Percentiles rank a stretch among this genome's conserved stretches.
phyloP scores from a whole-genome alignment of 163 green algal genomes.

The Chlorella variabilis region DNA sequence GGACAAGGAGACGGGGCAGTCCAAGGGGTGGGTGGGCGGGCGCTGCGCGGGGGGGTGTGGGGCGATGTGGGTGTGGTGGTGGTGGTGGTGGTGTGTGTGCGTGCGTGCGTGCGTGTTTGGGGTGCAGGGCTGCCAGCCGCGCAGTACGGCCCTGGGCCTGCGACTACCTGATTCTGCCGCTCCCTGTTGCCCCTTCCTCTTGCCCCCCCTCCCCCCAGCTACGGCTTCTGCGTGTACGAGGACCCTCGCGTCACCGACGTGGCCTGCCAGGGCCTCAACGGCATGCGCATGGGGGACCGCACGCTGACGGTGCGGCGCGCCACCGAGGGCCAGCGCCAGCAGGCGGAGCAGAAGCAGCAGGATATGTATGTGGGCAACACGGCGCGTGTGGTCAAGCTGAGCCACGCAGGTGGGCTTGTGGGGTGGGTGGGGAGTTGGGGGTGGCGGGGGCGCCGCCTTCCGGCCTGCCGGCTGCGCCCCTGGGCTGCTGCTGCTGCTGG shows the following conservation, averaged over 20 bases:
- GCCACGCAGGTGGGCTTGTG: constrained; percentile 56
- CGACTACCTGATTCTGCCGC: neutral
- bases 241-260: constrained; percentile 90
- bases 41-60: too few species aligned
- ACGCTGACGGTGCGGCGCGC: constrained; percentile 79
- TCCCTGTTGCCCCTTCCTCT: neutral
- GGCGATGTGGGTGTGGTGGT: too few species aligned
- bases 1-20: constrained; percentile 92
- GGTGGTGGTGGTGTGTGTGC: too few species aligned
- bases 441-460: too few species aligned
- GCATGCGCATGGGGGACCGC: constrained; percentile 95
- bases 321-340: constrained; percentile 3
- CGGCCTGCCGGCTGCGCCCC: too few species aligned
- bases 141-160: too few species aligned
- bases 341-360: constrained; percentile 3
- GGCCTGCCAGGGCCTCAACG: constrained; percentile 90
- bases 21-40: constrained; percentile 84
- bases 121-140: too few species aligned
- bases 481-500: too few species aligned
- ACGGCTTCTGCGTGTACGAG: constrained; percentile 95
- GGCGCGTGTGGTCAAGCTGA: constrained; percentile 77
- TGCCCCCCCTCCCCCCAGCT: constrained; percentile 60
- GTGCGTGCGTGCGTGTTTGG: too few species aligned
- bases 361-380: constrained; percentile 19
- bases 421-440: too few species aligned